Evolutionary conservation across 495 filamentous ascomycete species (phyloP), one percentile per base, ranked within the genome.

Genomic region (Neurospora sp.): DNA sequence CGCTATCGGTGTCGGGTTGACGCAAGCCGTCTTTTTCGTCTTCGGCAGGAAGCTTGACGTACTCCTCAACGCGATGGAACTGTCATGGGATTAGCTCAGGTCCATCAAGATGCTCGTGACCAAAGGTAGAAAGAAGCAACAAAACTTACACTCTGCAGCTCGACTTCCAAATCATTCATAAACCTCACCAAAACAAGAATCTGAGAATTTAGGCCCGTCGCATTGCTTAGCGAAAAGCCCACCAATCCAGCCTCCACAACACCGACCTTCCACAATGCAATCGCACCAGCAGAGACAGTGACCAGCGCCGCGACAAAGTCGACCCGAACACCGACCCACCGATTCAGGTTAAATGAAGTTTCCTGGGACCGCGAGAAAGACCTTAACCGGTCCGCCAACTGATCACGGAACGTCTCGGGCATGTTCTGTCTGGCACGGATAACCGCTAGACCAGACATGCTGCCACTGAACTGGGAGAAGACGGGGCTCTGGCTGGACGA

Each of bases 381-480:
- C 6, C 81, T 79, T 39, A 86, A 45, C 69, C 81, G 81, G 4
- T 83, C 81, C 4, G 85, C 85, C 16, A 87, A 75, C 42, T 83
- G 76, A 8, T 78, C 65, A 38, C 82, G 77, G 70, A 86, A 86
- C 4, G 79, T 80, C 35, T 81, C 73, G 9, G 83, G 79, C 84
- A 87, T 85, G 7, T 81, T 81, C 16, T 73, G 74, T 8, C 83
- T 80, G 31, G 84, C 85, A 1, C 86, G 83, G 69, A 87, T 86
- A 1, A 86, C 80, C 12, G 82, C 74, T 7, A 87, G 75, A 12
- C 86, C 86, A 38, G 83, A 79, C 18, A 86, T 77, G 20, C 81
- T 86, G 68, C 87, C 85, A 35, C 82, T 81, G 59, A 87, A 86
- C 71, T 87, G 86, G 5, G 83, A 81, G 70, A 85, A 86, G 4